A percentile compares a stretch with the other conserved stretches of the same genome.
Evolutionary conservation across 2,329 filamentous ascomycete species (phyloP).

Genomic region (Stromatinia cepivora): DNA sequence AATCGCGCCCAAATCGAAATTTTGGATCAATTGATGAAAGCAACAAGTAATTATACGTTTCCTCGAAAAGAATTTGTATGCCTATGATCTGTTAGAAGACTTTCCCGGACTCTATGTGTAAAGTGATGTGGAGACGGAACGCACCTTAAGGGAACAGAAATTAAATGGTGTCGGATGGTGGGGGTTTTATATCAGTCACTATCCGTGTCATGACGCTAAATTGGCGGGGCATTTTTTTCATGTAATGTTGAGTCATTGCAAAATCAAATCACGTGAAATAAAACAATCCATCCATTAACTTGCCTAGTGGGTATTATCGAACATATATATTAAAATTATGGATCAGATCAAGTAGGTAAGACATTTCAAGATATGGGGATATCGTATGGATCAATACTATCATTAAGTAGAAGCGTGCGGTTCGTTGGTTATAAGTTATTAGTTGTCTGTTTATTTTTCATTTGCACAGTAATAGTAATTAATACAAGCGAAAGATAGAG

Average conservation of each 20-base stretch:
- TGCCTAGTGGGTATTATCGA: neutral
- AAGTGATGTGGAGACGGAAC: conserved; percentile 23
- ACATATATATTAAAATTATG: neutral
- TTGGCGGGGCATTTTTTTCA: conserved; percentile 18
- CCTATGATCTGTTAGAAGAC: conserved; percentile 23
- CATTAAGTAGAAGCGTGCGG: neutral
- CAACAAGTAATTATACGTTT: conserved; percentile 1
- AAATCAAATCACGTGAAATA: conserved; percentile 7
- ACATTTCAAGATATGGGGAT: neutral
- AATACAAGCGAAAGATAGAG: conserved; percentile 9
- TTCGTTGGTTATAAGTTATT: neutral
- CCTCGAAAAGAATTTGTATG: neutral
- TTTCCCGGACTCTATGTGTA: conserved; percentile 15
- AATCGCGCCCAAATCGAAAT: neutral
- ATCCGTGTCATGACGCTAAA: neutral
- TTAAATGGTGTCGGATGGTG: conserved; percentile 13
- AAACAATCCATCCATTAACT: neutral
- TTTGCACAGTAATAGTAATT: conserved; percentile 1
- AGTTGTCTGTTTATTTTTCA: neutral
- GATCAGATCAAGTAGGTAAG: neutral
- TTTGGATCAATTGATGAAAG: conserved; percentile 6
- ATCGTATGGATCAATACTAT: neutral
- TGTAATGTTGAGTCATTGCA: conserved; percentile 10
- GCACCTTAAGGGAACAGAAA: conserved; percentile 25
- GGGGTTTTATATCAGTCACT: conserved; percentile 20